Conservation (phyloP, 2,329 filamentous ascomycete genomes). For the Aspergillus caelatus region DNA sequence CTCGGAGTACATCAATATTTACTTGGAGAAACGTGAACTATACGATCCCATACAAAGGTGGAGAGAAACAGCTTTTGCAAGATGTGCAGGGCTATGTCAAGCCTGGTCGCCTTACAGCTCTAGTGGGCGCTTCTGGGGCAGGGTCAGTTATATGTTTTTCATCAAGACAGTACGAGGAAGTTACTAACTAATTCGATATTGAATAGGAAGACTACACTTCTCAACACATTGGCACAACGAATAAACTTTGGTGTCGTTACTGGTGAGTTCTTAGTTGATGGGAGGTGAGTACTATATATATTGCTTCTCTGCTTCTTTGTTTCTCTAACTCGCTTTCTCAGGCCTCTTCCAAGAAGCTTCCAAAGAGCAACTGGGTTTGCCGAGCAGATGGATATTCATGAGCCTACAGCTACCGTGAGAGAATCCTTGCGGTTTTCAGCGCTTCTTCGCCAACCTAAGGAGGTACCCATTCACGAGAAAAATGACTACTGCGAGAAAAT, state of each 20-base stretch:
- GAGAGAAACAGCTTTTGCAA: constrained; percentile 55
- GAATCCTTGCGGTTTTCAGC: constrained; percentile 70
- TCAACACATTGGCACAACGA: constrained; percentile 51
- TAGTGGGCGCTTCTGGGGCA: constrained; percentile 76
- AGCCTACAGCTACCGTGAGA: constrained; percentile 66
- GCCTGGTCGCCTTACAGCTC: constrained; percentile 74
- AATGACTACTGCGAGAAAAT: constrained; percentile 69
- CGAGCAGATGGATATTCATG: constrained; percentile 69
- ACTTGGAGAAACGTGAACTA: constrained; percentile 89
- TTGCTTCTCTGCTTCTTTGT: not conserved
- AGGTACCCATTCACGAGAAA: constrained; percentile 63
- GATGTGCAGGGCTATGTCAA: constrained; percentile 73
- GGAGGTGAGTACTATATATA: constrained; percentile 34
- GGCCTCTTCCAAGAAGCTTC: constrained; percentile 51
- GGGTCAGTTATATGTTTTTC: constrained; percentile 8
- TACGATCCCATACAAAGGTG: constrained; percentile 52
- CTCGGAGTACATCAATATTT: constrained; percentile 70
- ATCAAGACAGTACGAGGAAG: too few relatives aligned
- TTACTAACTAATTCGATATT: not conserved
- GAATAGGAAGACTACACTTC: constrained; percentile 51
- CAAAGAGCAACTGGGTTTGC: constrained; percentile 58
- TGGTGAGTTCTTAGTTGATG: constrained; percentile 50
- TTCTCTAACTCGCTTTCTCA: constrained; percentile 10
- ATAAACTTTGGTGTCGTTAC: constrained; percentile 48
- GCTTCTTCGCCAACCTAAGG: constrained; percentile 62